Conservation (phyloP, 441 rosid species). For the Pelargonium citronellum region DNA sequence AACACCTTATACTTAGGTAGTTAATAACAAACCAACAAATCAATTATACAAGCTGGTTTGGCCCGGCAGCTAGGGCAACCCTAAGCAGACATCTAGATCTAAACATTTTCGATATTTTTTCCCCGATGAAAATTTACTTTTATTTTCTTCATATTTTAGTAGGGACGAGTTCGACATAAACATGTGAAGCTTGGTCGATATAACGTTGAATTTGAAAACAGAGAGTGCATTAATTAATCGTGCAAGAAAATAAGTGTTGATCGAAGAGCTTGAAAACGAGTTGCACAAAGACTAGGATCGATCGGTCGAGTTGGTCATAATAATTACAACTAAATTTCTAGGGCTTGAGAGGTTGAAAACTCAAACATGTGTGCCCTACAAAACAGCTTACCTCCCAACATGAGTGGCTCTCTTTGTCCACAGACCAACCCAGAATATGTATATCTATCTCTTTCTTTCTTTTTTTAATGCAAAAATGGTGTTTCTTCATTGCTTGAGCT, state of each 20-base stretch:
- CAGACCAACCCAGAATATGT: neutral
- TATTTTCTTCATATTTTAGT: neutral
- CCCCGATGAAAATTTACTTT: neutral
- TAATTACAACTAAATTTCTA: too few relatives aligned
- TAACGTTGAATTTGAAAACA: neutral
- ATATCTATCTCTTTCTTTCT: too few relatives aligned
- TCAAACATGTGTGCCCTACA: conserved; percentile 30
- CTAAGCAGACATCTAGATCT: neutral
- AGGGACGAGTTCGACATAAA: neutral
- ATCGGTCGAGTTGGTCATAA: too few relatives aligned
- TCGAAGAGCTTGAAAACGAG: too few relatives aligned
- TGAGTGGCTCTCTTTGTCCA: conserved; percentile 24
- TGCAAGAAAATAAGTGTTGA: too few relatives aligned
- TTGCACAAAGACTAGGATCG: neutral
- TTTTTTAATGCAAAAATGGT: too few relatives aligned
- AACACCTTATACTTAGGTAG: too few relatives aligned
- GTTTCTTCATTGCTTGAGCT: too few relatives aligned
- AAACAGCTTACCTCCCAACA: conserved; percentile 32
- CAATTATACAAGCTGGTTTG: too few relatives aligned
- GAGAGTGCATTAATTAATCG: neutral
- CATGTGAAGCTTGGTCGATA: neutral
- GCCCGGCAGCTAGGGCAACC: too few relatives aligned
- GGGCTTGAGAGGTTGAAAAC: neutral
- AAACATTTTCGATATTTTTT: neutral
- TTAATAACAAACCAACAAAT: too few relatives aligned